Percentiles rank a stretch among this genome's conserved stretches.
These are phyloP conservation scores for Jasminum sambac DNA, from an alignment of 257 asterid genomes.

Conservation along the genomic window DNA sequence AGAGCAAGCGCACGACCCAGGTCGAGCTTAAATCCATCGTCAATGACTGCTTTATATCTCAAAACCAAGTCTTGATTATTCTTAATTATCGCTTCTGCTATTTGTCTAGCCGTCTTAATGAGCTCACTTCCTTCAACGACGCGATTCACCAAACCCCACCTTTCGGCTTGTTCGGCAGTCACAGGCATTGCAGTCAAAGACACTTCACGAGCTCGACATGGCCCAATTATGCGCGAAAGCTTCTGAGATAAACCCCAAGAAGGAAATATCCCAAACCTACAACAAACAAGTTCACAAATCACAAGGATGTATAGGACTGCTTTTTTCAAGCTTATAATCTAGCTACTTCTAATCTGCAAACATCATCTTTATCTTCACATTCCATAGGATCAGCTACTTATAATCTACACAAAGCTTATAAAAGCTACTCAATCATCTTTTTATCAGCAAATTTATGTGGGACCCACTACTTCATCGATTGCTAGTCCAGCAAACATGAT, in stretches of 20 bases:
- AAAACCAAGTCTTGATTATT: constrained; percentile 76
- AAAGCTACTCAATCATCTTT: no score
- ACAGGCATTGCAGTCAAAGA: constrained; percentile 70
- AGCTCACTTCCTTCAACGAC: constrained; percentile 75
- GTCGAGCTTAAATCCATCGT: constrained; percentile 80
- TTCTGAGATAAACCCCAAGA: constrained; percentile 99
- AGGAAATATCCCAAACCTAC: constrained; percentile 96
- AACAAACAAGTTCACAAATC: constrained; percentile 22
- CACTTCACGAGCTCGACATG: constrained; percentile 79
- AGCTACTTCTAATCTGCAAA: no score
- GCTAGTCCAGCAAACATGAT: not conserved
- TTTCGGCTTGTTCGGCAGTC: constrained; percentile 88
- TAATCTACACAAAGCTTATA: no score
- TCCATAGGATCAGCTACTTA: no score
- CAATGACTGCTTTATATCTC: constrained; percentile 78
- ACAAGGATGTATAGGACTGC: not conserved
- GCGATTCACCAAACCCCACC: constrained; percentile 91
- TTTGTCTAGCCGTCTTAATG: constrained; percentile 64
- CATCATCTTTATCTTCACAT: no score
- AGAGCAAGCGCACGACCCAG: constrained; percentile 72
- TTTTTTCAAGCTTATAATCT: no score
- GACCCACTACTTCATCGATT: no score
- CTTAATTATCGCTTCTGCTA: constrained; percentile 83
- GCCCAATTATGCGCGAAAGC: constrained; percentile 86
- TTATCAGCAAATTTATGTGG: no score